Conservation (phyloP, 768 basidiomycete genomes). For the Pleurotus eryngii region DNA sequence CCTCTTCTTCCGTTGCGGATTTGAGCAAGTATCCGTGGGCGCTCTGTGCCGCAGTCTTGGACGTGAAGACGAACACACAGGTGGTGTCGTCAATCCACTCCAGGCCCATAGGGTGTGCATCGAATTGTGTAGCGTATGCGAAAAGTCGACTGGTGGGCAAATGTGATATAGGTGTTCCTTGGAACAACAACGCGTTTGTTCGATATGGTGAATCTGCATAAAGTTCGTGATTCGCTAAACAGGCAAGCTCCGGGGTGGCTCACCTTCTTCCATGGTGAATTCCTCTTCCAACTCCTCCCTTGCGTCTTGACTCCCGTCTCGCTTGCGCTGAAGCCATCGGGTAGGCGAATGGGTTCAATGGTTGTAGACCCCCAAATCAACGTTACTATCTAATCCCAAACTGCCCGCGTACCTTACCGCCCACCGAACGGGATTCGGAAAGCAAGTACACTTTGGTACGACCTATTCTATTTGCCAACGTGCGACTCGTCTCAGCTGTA, state of each 20-base stretch:
- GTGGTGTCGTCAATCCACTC: conserved; percentile 88
- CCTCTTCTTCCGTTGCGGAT: conserved; percentile 45
- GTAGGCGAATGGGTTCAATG: conserved; percentile 20
- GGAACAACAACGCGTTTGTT: conserved; percentile 67
- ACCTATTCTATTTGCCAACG: conserved; percentile 67
- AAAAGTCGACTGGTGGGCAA: conserved; percentile 77
- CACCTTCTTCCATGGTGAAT: conserved; percentile 31
- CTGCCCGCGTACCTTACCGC: conserved; percentile 70
- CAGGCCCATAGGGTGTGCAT: conserved; percentile 66
- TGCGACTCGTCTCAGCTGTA: conserved; percentile 23
- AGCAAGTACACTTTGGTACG: conserved; percentile 74
- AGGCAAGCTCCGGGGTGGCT: not conserved
- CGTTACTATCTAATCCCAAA: conserved; percentile 27
- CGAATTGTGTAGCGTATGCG: conserved; percentile 79
- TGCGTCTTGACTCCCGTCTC: conserved; percentile 29
- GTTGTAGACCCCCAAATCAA: conserved; percentile 34
- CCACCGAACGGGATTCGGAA: conserved; percentile 58
- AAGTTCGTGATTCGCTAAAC: not conserved
- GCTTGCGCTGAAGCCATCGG: conserved; percentile 45
- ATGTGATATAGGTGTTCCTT: conserved; percentile 68
- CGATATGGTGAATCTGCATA: conserved; percentile 46
- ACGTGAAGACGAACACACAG: conserved; percentile 73
- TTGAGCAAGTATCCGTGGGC: conserved; percentile 54
- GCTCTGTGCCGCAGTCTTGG: conserved; percentile 47
- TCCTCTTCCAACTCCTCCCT: conserved; percentile 30